Base-by-base conservation (phyloP, 2,329 filamentous ascomycete species). In the Xylaria hypoxylon region DNA sequence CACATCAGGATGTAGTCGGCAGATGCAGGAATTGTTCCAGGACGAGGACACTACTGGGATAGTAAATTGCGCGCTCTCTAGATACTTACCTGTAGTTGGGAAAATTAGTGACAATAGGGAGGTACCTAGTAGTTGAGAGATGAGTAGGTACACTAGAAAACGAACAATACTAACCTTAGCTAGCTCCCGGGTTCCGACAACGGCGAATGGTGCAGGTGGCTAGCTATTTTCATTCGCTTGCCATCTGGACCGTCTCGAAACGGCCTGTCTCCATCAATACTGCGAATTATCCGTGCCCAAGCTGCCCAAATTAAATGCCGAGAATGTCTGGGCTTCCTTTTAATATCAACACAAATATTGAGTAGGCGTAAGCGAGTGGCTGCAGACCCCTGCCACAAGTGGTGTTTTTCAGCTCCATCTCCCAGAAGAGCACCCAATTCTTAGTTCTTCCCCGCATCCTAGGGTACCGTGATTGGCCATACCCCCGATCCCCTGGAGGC, bases 361-460 rank as follows among this genome's bases (percentile, higher is more conserved):
- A 51, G 35, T 38, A n/a, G 6, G 11, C 1, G 42, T 56, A 58
- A 45, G 52, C 47, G 38, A 26, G 19, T 11, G 17, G 13, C 35
- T 50, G 50, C 38, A 26, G 40, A 50, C 38, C 64, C 59, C 42
- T 59, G 53, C n/a, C 56, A 48, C n/a, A 33, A 59, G 13, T 22
- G 31, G 17, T 15, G 17, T 24, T 24, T 26, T 24, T 55, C 55
- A 60, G 45, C 51, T 17, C 52, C 35, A 45, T 33, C 26, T 45
- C 47, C n/a, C 22, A 56, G 35, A 53, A 48, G 48, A 59, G n/a
- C 15, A 53, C 26, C 63, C 62, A 47, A 55, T 13, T n/a, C 24
- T 7, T n/a, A 2, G 19, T 33, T 47, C 47, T 42, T 62, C 64
- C 64, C 64, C 60, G 64, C 64, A 67, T 15, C 55, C 22, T 28